Base-by-base conservation (phyloP, 768 basidiomycete species). In the Trametes cinnabarina region DNA sequence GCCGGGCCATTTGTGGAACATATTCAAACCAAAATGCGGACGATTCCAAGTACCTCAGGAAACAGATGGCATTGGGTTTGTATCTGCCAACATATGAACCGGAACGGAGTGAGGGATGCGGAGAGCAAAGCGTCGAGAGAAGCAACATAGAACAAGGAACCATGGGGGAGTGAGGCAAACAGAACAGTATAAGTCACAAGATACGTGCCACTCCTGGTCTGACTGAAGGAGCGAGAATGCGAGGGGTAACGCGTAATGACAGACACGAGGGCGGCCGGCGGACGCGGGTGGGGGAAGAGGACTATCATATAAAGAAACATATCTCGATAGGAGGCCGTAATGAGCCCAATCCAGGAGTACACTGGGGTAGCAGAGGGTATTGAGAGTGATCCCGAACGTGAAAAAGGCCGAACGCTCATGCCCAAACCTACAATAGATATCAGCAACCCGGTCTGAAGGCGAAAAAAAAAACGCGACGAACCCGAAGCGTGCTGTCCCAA, bases 401-500 rank as follows among this genome's bases (percentile, higher is more conserved):
- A 44, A 34, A 43, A 39, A 4, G 20, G 20, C 20, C 11, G 23
- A 47, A 32, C 35, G 39, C 14, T 83, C 79, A 93, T 77, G 91
- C 91, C 91, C 91, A 93, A 55, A 93, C 90, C 91, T 93, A 62
- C 61, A 37, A 44, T 28, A 11, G 34, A 37, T 8, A 12, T 22
- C 42, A 25, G 64, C 61, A 44, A 20, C 1, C 50, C 23, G 42
- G 11, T 14, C 14, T 15, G n/a, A 10, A 15, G 17, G 11, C 8
- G 12, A 26, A 8, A 22, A 35, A 9, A 43, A 34, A 19, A 44
- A 14, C 5, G 5, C 46, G 30, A 78, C 87, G 66, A 69, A 94
- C 94, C 83, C 93, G 88, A 68, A 98, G 86, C 47, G 94, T 92
- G 75, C 92, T 94, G 72, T 99, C 96, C 96, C 96, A 99, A 71